Evolutionary conservation across 2,329 filamentous ascomycete species (phyloP), one percentile per base, ranked within the genome.

Genomic region (Pestalotiopsis sp.): DNA sequence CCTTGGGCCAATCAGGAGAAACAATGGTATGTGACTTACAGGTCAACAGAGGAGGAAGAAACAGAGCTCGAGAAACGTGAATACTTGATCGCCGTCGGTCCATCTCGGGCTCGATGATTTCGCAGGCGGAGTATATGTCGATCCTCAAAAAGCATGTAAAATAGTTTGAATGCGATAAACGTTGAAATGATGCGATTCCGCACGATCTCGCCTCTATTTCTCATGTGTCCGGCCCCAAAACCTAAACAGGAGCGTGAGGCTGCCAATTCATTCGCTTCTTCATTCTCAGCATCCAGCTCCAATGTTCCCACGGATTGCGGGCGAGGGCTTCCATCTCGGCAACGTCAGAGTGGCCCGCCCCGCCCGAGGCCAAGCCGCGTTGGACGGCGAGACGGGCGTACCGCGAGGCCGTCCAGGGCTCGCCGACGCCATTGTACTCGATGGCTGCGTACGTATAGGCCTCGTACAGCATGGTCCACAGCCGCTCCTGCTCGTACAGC

Each of bases 341-440:
- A 25, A 82, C 76, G 68, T 81, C 80, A 31, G 63, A 71, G 62
- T 80, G 69, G 38, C 68, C 67, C 45, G 73, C 71, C 23, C 79
- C 79, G 13, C 76, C 72, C 49, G 74, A 75, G 45, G 75, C 74
- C 23, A 82, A 70, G 14, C 79, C 79, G 52, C 72, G 69, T 69
- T 84, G 81, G 61, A 83, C 68, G 9, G 81, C 82, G 61, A 82
- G 69, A 1, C 75, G 70, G 13, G 81, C 82, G 69, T 81, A 81
- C 72, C 78, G 79, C 39, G 77, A 76, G 17, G 82, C 81, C 31
- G 73, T 66, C 81, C 80, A 82, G 38, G 79, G 75, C 67, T 82
- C 79, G 27, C 83, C 83, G 4, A 74, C 74, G 6, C 77, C 79
- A 72, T 80, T 84, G 69, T 76, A 80, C 73, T 82, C 78, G 20